phyloP scores from a whole-genome alignment of 768 basidiomycete species.

The Calocera viscosa region DNA sequence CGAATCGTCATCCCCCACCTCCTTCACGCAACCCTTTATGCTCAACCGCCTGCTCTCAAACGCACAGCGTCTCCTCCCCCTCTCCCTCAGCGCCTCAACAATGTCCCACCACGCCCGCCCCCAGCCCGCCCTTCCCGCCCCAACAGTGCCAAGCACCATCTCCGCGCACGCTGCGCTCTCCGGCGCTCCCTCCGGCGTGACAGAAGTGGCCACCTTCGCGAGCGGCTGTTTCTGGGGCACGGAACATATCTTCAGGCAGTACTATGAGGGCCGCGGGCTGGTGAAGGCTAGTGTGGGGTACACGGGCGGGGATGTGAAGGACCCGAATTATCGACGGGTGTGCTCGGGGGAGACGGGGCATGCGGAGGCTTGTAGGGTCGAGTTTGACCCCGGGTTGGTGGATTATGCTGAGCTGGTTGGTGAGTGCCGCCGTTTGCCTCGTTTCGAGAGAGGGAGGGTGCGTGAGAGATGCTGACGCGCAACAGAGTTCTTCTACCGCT shows the following conservation, averaged over 20 bases:
- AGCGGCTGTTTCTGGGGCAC: constrained; percentile 78
- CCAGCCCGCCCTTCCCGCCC: neutral
- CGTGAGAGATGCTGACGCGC: neutral
- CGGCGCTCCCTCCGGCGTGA: neutral
- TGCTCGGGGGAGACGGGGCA: constrained; percentile 73
- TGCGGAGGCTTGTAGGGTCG: constrained; percentile 77
- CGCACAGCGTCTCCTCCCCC: neutral
- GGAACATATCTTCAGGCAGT: constrained; percentile 71
- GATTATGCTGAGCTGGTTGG: constrained; percentile 78
- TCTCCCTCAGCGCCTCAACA: neutral
- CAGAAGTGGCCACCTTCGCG: constrained; percentile 23
- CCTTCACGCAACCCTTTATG: neutral
- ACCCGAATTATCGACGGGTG: constrained; percentile 59
- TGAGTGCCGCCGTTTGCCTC: constrained; percentile 30
- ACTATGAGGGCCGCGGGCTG: constrained; percentile 41
- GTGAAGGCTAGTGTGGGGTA: constrained; percentile 17
- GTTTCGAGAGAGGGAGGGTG: neutral
- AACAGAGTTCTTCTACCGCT: constrained; percentile 85
- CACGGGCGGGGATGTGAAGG: constrained; percentile 17
- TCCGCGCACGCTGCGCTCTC: neutral
- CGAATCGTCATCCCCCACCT: too few relatives aligned
- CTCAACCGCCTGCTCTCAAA: neutral
- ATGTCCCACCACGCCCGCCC: neutral
- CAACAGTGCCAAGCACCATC: neutral
- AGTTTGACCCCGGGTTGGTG: constrained; percentile 69